phyloP scores from a whole-genome alignment of 176 grass and related monocot genomes.

The Zoysia pacifica region DNA sequence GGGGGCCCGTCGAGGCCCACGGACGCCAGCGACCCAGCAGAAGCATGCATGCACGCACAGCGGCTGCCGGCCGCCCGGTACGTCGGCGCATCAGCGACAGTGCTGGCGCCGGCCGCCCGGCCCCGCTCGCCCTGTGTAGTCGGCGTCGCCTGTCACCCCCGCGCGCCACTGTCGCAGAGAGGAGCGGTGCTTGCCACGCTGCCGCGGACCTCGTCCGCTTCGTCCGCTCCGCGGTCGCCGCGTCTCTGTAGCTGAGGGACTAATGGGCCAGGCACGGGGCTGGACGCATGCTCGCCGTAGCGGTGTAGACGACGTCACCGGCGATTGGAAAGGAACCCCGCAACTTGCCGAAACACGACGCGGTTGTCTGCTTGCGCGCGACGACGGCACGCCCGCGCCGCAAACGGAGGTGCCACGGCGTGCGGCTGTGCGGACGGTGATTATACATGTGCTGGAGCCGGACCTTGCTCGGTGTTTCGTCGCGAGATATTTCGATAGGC shows the following conservation, averaged over 20 bases:
- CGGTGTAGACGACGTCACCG: slow-evolving; percentile 37
- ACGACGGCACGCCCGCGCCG: neutral
- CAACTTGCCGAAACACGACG: slow-evolving; percentile 11
- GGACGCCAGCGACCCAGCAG: slow-evolving; percentile 1
- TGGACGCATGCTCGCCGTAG: neutral
- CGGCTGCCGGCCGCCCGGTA: slow-evolving; percentile 19
- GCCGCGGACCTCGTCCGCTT: neutral
- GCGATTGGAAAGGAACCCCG: neutral
- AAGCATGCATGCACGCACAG: neutral
- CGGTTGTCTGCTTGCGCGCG: neutral
- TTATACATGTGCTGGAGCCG: too few relatives aligned
- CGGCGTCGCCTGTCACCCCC: slow-evolving; percentile 18
- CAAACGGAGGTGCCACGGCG: too few relatives aligned
- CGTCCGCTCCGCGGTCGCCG: neutral
- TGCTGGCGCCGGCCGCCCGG: neutral
- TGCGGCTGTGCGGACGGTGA: too few relatives aligned
- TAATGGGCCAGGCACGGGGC: neutral
- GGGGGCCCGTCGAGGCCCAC: slow-evolving; percentile 24
- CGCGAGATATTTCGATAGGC: too few relatives aligned
- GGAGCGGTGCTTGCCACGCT: neutral
- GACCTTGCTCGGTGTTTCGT: too few relatives aligned
- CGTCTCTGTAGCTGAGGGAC: slow-evolving; percentile 32
- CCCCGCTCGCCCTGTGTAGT: neutral
- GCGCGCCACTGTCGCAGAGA: neutral
- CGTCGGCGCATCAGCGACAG: slow-evolving; percentile 38